phyloP scores from a whole-genome alignment of 371 early-diverging fungal genomes.

The Entomophthora muscae region DNA sequence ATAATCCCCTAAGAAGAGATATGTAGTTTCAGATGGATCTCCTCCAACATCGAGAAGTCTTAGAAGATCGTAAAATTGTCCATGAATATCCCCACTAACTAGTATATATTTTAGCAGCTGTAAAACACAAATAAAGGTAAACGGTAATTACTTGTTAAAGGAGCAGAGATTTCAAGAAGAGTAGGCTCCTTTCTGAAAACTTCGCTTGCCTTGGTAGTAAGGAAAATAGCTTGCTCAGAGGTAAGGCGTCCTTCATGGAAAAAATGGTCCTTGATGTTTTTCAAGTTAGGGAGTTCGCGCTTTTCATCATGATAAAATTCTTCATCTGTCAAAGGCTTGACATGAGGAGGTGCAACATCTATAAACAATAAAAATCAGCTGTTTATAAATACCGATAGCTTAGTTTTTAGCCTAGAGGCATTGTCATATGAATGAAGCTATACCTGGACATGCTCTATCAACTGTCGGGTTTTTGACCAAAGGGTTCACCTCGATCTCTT shows the following conservation, averaged over 20 bases:
- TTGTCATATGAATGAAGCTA: no score
- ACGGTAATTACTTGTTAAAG: conserved; percentile 49
- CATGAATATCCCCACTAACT: conserved; percentile 99
- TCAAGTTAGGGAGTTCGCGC: conserved; percentile 56
- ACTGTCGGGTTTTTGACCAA: conserved; percentile 1
- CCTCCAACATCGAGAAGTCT: conserved; percentile 96
- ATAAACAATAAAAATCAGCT: neutral
- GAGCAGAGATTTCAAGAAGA: conserved; percentile 71
- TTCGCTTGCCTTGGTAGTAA: conserved; percentile 56
- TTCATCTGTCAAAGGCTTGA: conserved; percentile 25
- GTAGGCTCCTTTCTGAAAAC: conserved; percentile 61
- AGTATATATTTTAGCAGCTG: conserved; percentile 9
- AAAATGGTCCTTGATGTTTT: conserved; percentile 70
- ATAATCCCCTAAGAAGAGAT: conserved; percentile 93
- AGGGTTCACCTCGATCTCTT: no score
- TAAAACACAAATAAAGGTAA: neutral
- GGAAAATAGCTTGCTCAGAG: conserved; percentile 74
- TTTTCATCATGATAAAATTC: conserved; percentile 35
- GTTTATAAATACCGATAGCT: neutral
- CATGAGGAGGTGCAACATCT: conserved; percentile 33
- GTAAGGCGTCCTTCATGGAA: conserved; percentile 76
- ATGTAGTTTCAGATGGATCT: conserved; percentile 67
- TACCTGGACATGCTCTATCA: neutral
- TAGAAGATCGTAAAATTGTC: conserved; percentile 97
- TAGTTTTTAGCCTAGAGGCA: neutral